Base-by-base conservation (phyloP, 78 protist genomes). In the Diacronema lutheri region DNA sequence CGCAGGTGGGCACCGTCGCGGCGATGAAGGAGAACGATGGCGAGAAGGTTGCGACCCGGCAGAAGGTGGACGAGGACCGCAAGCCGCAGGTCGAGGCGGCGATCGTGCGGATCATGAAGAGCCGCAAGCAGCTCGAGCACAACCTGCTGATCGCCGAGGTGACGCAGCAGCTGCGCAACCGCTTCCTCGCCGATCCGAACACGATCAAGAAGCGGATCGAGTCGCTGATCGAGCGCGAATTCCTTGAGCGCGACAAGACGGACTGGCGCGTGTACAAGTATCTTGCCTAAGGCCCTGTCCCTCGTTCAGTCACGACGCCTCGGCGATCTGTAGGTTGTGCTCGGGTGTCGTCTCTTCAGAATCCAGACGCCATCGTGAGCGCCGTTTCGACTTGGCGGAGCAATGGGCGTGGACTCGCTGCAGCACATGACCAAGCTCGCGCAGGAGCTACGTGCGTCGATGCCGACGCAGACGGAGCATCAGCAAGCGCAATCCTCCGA, bases 51-150 rank as follows among this genome's bases (percentile, higher is more conserved):
- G 83, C 35, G 69, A 57, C 65, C 33, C 44, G 83, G 23, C 40
- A n/a, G 10, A 78, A 57, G 83, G 83, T 84, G 50, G 77, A 84
- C 73, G 88, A 84, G 73, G 88, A 84, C 72, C 80, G 88, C 40
- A 84, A 84, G 66, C 88, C 88, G 33, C 88, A 84, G 81, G 58
- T 84, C 50, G 87, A 83, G 62, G 87, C 87, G 26, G 87, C 87
- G 31, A 46, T 83, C 68, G 87, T 83, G 21, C 69, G 68, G 26
- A 61, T 56, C 35, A 83, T 65, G 87, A 83, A 83, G 69, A 12
- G 61, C 40, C 25, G 87, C 35, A 65, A 69, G 44, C 33, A 26
- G 57, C 68, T 83, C 78, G 87, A 83, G 69, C 87, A 83, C 87
- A 83, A 68, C 87, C 25, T 58, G 25, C 68, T 83, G 40, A 56